A percentile compares a stretch with the other conserved stretches of the same genome.
Conservation (phyloP, 352 stramenopile species). For the Phytophthora aleatoria region DNA sequence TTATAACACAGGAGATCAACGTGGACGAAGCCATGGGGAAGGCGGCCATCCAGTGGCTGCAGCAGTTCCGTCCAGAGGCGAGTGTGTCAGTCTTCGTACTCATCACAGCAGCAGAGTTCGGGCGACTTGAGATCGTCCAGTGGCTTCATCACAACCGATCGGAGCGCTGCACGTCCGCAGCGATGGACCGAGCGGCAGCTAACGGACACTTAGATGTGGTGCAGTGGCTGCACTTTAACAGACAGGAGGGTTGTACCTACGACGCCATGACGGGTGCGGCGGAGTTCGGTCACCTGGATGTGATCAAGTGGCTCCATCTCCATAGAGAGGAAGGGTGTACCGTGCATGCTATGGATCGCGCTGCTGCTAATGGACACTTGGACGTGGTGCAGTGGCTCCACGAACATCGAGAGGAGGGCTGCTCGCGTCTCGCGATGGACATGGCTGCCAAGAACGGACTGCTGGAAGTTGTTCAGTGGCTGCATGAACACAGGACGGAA, state of each 20-base stretch:
- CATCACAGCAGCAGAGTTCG: conserved; percentile 41
- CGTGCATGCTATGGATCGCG: conserved; percentile 38
- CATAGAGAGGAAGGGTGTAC: conserved; percentile 45
- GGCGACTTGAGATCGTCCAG: conserved; percentile 37
- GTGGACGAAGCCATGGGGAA: conserved; percentile 47
- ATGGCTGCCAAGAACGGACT: neutral
- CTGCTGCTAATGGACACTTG: conserved; percentile 48
- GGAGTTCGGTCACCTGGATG: neutral
- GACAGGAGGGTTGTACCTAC: neutral
- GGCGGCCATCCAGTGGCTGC: conserved; percentile 45
- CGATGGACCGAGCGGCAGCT: conserved; percentile 47
- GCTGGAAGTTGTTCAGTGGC: neutral
- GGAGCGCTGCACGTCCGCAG: conserved; percentile 35
- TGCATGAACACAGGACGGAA: neutral
- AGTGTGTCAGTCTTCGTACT: conserved; percentile 45
- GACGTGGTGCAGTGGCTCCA: conserved; percentile 45
- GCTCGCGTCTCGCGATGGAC: neutral
- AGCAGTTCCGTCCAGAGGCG: conserved; percentile 34
- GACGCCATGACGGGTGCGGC: neutral
- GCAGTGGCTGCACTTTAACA: neutral
- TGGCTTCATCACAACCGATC: conserved; percentile 39
- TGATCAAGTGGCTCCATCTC: conserved; percentile 48
- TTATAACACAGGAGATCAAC: conserved; percentile 29
- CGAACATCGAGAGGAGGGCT: conserved; percentile 13
- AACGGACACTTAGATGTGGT: conserved; percentile 42